These are phyloP conservation scores for Pseudohalonectria lignicola DNA, from an alignment of 2,329 filamentous ascomycete genomes.

Conservation along the genomic window DNA sequence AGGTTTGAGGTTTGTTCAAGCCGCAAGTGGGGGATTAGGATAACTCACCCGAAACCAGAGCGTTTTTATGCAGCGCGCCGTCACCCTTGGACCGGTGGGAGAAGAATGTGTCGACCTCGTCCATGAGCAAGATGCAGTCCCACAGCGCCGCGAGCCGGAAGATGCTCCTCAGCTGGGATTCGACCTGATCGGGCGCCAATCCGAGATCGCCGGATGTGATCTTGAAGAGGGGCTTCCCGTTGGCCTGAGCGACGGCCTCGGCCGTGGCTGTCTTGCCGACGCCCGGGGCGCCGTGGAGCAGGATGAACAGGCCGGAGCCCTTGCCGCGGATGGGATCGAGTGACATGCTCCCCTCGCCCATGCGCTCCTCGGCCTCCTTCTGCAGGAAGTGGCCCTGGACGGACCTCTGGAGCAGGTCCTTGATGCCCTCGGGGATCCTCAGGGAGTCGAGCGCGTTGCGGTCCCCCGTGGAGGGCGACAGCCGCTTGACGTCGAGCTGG, in stretches of 20 bases:
- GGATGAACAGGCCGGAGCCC: slow-evolving; percentile 2
- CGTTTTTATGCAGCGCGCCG: slow-evolving; percentile 18
- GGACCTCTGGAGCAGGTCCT: slow-evolving; percentile 3
- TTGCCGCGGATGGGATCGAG: neutral
- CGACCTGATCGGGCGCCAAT: slow-evolving; percentile 27
- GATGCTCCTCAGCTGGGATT: slow-evolving; percentile 26
- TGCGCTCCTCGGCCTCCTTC: slow-evolving; percentile 1
- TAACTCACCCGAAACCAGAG: slow-evolving; percentile 19
- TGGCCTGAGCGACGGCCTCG: slow-evolving; percentile 24
- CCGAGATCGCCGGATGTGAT: slow-evolving; percentile 39
- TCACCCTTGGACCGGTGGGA: slow-evolving; percentile 16
- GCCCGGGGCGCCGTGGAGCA: slow-evolving; percentile 3
- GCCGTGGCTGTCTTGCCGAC: slow-evolving; percentile 5
- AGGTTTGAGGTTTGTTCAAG: neutral
- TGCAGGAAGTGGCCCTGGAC: slow-evolving; percentile 5
- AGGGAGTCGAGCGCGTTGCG: slow-evolving; percentile 3
- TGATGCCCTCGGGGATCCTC: slow-evolving; percentile 3
- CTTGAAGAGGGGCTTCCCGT: slow-evolving; percentile 31
- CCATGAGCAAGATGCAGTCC: slow-evolving; percentile 24
- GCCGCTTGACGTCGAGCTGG: slow-evolving; percentile 1
- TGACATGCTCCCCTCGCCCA: neutral
- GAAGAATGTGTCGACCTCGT: slow-evolving; percentile 25
- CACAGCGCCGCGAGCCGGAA: slow-evolving; percentile 29
- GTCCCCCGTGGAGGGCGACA: slow-evolving; percentile 1
- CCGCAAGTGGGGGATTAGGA: too few species aligned